A percentile compares a stretch with the other conserved stretches of the same genome.
phyloP scores from a whole-genome alignment of 352 stramenopile genomes.

The Heterotrichella gracilis region DNA sequence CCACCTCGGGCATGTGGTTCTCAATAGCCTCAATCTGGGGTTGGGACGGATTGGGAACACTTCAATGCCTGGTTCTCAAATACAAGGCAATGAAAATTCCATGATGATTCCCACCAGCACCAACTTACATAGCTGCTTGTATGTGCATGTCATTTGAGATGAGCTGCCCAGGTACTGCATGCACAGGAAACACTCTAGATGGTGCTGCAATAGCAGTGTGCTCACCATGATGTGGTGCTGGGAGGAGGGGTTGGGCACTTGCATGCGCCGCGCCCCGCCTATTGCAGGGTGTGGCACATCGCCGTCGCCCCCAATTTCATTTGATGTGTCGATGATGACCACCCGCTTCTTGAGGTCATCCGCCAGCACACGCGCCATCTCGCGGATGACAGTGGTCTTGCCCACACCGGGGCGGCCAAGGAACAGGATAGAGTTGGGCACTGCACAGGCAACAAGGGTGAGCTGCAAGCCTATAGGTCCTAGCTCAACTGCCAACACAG shows the following conservation, averaged over 20 bases:
- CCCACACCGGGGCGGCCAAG: neutral
- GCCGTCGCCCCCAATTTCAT: neutral
- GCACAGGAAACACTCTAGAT: too few relatives aligned
- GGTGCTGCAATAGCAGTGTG: too few relatives aligned
- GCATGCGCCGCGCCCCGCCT: neutral
- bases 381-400: neutral
- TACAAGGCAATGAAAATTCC: too few relatives aligned
- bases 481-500: too few relatives aligned
- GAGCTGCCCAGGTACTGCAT: too few relatives aligned
- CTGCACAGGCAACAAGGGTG: too few relatives aligned
- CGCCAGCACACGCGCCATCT: neutral
- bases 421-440: neutral
- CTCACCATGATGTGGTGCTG: neutral
- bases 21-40: slow-evolving; percentile 17
- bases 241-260: neutral
- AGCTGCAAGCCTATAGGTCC: too few relatives aligned
- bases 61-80: too few relatives aligned
- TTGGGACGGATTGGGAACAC: too few relatives aligned
- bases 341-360: neutral
- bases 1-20: slow-evolving; percentile 18
- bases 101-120: too few relatives aligned
- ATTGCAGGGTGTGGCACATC: neutral
- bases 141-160: too few relatives aligned
- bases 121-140: too few relatives aligned
- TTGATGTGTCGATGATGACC: neutral